These are phyloP conservation scores for Lophiostoma macrostomum DNA, from an alignment of 495 filamentous ascomycete species.

Conservation along the genomic window DNA sequence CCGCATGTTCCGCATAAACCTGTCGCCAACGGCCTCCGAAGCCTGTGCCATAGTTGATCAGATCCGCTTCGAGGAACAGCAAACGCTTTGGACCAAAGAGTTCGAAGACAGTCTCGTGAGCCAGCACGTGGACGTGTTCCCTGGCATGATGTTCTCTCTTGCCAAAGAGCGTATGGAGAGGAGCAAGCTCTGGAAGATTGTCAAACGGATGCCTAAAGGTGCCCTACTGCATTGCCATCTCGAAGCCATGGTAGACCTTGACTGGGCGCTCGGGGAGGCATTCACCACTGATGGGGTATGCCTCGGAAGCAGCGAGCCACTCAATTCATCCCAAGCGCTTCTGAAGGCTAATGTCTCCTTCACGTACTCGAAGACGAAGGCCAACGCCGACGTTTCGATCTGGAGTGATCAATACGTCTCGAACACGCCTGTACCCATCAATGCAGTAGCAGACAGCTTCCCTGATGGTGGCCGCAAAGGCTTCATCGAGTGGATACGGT, in stretches of 20 bases:
- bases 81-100: slow-evolving; percentile 66
- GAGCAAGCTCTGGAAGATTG: slow-evolving; percentile 80
- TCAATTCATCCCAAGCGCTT: slow-evolving; percentile 49
- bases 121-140: slow-evolving; percentile 60
- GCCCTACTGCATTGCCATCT: slow-evolving; percentile 83
- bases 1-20: slow-evolving; percentile 59
- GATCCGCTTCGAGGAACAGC: slow-evolving; percentile 73
- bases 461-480: slow-evolving; percentile 65
- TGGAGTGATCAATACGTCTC: slow-evolving; percentile 63
- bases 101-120: slow-evolving; percentile 62
- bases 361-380: slow-evolving; percentile 46
- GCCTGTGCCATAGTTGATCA: slow-evolving; percentile 74
- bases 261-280: slow-evolving; percentile 68
- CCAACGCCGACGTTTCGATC: slow-evolving; percentile 41
- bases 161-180: slow-evolving; percentile 76
- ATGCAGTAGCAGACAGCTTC: slow-evolving; percentile 66
- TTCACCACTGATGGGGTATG: slow-evolving; percentile 73
- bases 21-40: slow-evolving; percentile 69
- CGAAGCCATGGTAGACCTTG: slow-evolving; percentile 84
- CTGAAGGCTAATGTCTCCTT: slow-evolving; percentile 54
- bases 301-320: slow-evolving; percentile 55
- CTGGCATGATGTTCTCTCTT: slow-evolving; percentile 84
- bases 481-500: slow-evolving; percentile 76
- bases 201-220: slow-evolving; percentile 86
- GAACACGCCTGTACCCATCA: slow-evolving; percentile 55